phyloP scores from a whole-genome alignment of 345 rosid species.

The Gynandropsis gynandra region DNA sequence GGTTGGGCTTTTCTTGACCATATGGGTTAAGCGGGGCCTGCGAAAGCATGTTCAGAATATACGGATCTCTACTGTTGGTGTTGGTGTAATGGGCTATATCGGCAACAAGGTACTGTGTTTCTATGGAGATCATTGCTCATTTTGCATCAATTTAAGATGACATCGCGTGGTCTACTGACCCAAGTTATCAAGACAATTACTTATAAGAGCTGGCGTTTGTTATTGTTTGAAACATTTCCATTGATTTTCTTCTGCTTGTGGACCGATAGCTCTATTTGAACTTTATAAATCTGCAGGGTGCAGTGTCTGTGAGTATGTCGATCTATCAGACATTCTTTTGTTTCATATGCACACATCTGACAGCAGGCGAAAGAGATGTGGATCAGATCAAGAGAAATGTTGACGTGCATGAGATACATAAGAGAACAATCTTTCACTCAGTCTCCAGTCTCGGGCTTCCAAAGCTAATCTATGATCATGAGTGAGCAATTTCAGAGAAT shows the following conservation, averaged over 20 bases:
- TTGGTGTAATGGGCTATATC: slow-evolving; percentile 92
- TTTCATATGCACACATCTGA: slow-evolving; percentile 75
- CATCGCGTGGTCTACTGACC: too few species aligned
- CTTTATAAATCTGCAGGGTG: slow-evolving; percentile 51
- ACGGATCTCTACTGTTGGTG: slow-evolving; percentile 85
- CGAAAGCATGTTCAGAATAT: slow-evolving; percentile 77
- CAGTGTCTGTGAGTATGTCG: slow-evolving; percentile 91
- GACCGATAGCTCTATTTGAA: too few species aligned
- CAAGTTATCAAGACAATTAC: too few species aligned
- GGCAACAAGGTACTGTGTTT: slow-evolving; percentile 75
- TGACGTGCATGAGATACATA: slow-evolving; percentile 79
- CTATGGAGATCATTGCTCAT: too few species aligned
- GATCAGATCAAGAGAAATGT: slow-evolving; percentile 83
- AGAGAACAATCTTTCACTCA: slow-evolving; percentile 67
- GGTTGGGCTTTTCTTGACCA: slow-evolving; percentile 80
- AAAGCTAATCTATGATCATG: slow-evolving; percentile 62
- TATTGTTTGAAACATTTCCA: slow-evolving; percentile 1
- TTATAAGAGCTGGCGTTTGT: too few species aligned
- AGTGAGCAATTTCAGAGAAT: slow-evolving; percentile 41
- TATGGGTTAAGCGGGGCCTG: slow-evolving; percentile 85
- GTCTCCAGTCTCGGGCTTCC: slow-evolving; percentile 57
- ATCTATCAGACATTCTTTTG: slow-evolving; percentile 81
- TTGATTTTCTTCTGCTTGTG: not conserved
- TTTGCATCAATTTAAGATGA: too few species aligned
- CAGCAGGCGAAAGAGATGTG: slow-evolving; percentile 88